These are phyloP conservation scores for Bryopsis sp. DNA, from an alignment of 139 green algal species.

Conservation along the genomic window DNA sequence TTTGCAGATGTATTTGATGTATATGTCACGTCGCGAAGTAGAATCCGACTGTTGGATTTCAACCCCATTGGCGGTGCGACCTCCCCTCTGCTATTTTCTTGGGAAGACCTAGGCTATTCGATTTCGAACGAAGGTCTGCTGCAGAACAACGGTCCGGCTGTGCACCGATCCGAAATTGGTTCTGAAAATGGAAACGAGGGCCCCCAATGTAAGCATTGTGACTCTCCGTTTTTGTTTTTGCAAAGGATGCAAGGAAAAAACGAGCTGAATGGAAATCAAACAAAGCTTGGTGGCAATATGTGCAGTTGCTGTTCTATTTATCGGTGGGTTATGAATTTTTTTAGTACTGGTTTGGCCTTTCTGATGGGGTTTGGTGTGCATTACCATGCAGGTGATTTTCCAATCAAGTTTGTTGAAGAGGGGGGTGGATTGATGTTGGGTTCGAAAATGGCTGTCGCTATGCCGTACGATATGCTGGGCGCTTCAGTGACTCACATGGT, in stretches of 20 bases:
- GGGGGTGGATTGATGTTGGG: slow-evolving; percentile 32
- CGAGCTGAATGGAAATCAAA: too few species aligned
- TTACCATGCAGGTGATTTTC: slow-evolving; percentile 17
- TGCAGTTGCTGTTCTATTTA: too few species aligned
- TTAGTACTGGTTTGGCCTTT: too few species aligned
- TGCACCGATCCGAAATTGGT: background rate
- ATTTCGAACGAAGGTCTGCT: too few species aligned
- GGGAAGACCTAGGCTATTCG: slow-evolving; percentile 57
- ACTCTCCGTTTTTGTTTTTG: too few species aligned
- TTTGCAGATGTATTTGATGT: slow-evolving; percentile 54
- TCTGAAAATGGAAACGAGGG: background rate
- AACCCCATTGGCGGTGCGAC: slow-evolving; percentile 72
- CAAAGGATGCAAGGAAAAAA: too few species aligned
- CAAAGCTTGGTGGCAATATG: too few species aligned
- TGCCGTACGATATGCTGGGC: slow-evolving; percentile 46
- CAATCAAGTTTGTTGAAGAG: slow-evolving; percentile 5
- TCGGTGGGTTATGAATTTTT: too few species aligned
- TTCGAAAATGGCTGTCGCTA: slow-evolving; percentile 25
- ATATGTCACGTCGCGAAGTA: slow-evolving; percentile 53
- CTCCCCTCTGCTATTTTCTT: slow-evolving; percentile 78
- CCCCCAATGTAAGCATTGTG: too few species aligned
- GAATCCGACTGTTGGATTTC: slow-evolving; percentile 79
- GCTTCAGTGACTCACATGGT: slow-evolving; percentile 24
- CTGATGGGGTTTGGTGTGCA: too few species aligned
- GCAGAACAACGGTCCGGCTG: background rate